Evolutionary conservation across 2,329 filamentous ascomycete genomes (phyloP), one percentile per base, ranked within the genome.

Genomic region (Lasiodiplodia citricola): DNA sequence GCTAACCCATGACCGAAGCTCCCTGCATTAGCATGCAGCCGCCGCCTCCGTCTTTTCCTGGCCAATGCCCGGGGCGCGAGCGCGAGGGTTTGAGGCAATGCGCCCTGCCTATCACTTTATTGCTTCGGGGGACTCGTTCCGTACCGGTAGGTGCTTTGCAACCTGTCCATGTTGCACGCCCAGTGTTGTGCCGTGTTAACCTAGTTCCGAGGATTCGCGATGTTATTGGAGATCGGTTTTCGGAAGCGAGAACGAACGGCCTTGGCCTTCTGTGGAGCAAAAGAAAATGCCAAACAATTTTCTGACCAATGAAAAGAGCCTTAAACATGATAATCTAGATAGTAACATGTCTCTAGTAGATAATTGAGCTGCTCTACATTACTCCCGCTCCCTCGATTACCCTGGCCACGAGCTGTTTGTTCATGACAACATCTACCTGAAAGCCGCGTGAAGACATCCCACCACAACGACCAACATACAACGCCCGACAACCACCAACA

Each of bases 401-500:
- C 41, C 41, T 18, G 16, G 4, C 18, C 44, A 8, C 7, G n/a
- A 47, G 18, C 18, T 47, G n/a, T 47, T 8, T 10, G 3, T 21
- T 47, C 7, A 47, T 21, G 18, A 3, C 10, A 8, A 21, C 10
- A 47, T 47, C 7, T 21, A 21, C 44, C 18, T 47, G 6, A 4
- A 47, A 44, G 41, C 41, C 18, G 41, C 41, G 41, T 47, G 41
- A 47, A n/a, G 18, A n/a, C 18, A 44, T 44, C 41, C 41, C 37
- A 58, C 52, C 52, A 55, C 52, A 44, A 44, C 21, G 10, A 35
- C 23, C 21, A 58, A 58, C 44, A n/a, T n/a, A 4, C 37, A 47
- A 60, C 18, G 35, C 21, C 37, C 25, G 11, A 35, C 25, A 44
- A 51, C 58, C 47, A 63, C 58, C 41, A 63, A 44, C 58, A 63